phyloP scores from a whole-genome alignment of 257 asterid species.

The Nemophila menziesii region DNA sequence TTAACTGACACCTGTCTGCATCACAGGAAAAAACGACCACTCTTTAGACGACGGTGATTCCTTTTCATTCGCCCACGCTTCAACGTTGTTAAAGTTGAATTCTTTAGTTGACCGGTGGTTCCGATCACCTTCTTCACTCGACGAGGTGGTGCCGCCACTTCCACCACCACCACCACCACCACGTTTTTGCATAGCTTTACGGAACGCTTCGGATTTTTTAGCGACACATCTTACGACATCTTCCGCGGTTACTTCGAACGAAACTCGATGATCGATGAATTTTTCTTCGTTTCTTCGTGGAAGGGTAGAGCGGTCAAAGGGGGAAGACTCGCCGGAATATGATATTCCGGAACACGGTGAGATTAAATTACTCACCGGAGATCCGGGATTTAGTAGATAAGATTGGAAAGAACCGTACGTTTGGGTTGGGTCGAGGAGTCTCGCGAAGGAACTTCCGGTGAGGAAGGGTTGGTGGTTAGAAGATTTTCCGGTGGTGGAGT shows the following conservation, averaged over 20 bases:
- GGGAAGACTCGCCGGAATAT: slow-evolving; percentile 81
- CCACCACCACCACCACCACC: background rate
- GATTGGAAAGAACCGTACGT: slow-evolving; percentile 57
- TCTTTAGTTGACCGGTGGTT: slow-evolving; percentile 9
- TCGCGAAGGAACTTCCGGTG: slow-evolving; percentile 97
- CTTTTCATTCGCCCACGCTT: slow-evolving; percentile 12
- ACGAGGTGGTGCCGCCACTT: too few species aligned
- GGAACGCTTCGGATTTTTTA: slow-evolving; percentile 27
- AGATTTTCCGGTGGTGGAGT: slow-evolving; percentile 93
- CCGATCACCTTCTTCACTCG: background rate
- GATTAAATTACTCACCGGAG: slow-evolving; percentile 89
- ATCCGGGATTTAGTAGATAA: slow-evolving; percentile 90
- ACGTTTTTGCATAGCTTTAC: slow-evolving; percentile 13
- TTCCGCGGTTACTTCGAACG: slow-evolving; percentile 64
- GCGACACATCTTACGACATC: slow-evolving; percentile 57
- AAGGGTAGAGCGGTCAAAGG: slow-evolving; percentile 55
- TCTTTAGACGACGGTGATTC: slow-evolving; percentile 12
- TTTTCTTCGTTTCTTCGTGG: slow-evolving; percentile 28
- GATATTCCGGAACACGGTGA: slow-evolving; percentile 86
- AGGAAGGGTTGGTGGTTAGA: slow-evolving; percentile 84
- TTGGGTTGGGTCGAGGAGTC: slow-evolving; percentile 61
- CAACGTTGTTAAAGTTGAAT: slow-evolving; percentile 8
- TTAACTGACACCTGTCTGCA: slow-evolving; percentile 34
- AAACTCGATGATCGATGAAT: slow-evolving; percentile 47
- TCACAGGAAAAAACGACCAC: slow-evolving; percentile 37